Evolutionary conservation across 108 stramenopile genomes (phyloP), one percentile per base, ranked within the genome.

Genomic region (Schizochytrium sp.): DNA sequence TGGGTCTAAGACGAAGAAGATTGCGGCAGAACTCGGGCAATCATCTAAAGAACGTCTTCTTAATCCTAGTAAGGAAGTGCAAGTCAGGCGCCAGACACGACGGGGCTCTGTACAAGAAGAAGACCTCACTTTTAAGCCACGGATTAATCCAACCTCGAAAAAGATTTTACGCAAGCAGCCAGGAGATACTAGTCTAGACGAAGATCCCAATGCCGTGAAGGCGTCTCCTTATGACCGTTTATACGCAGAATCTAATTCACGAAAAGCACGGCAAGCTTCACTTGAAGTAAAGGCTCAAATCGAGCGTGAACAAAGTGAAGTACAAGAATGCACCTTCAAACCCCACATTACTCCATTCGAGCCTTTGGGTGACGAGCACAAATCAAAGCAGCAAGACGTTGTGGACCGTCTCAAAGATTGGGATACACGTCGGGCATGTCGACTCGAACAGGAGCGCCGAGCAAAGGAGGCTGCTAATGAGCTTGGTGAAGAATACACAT

Each of bases 291-390:
- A 28, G 50, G 76, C 76, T 5, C 76, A 42, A 53, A 56, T n/a
- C 17, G 47, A 49, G 10, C 5, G 28, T 5, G 76, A n/a, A 10
- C 50, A 83, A 2, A 50, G n/a, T 38, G 76, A 83, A 38, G 50
- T 83, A 13, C 17, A 83, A 42, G 76, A 83, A 50, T 83, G 76
- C 76, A 83, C 76, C 50, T 83, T 83, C 76, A 83, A 83, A 28
- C 76, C 76, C 10, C 53, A 49, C 76, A 83, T 83, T 55, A 83
- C 2, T 2, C 76, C 49, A 10, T 69, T 69, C 44, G 64, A 13
- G 10, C 7, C 64, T 38, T 47, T 83, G 5, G 76, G 55, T 10
- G 76, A 83, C n/a, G 50, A 83, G 47, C 76, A 53, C 47, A 69
- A 69, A 15, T 69, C 64, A 8, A 69, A 69, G 40, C 64, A 44